A percentile compares a stretch with the other conserved stretches of the same genome.
Evolutionary conservation across 192 early-diverging fungal species (phyloP).

Genomic region (Rhizophlyctis rosea): DNA sequence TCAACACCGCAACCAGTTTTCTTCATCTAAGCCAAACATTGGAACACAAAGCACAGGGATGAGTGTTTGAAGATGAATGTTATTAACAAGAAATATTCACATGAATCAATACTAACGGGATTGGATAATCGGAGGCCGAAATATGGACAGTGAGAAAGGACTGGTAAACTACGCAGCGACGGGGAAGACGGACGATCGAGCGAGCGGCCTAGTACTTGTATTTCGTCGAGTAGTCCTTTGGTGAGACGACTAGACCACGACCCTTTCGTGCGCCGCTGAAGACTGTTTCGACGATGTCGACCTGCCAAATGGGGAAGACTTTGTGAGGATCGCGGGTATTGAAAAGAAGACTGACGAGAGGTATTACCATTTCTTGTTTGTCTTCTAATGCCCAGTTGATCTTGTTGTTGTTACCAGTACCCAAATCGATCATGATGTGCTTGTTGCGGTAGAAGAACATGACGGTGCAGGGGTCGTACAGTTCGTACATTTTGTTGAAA

Average conservation of each 20-base stretch:
- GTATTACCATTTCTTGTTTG: slow-evolving; percentile 94
- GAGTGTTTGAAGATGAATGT: no score
- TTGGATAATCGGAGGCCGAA: no score
- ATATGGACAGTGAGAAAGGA: no score
- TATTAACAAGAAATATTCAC: no score
- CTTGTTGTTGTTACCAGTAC: slow-evolving; percentile 99
- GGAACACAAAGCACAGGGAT: no score
- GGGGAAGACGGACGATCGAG: no score
- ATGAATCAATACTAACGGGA: no score
- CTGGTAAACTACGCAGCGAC: no score
- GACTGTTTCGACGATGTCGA: slow-evolving; percentile 55
- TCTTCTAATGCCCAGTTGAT: slow-evolving; percentile 95
- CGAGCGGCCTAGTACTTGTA: slow-evolving; percentile 77
- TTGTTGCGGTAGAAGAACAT: slow-evolving; percentile 81
- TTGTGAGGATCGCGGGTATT: not conserved
- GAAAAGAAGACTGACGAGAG: slow-evolving; percentile 24
- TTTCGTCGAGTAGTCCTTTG: slow-evolving; percentile 94
- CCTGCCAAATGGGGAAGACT: not conserved
- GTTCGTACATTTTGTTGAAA: slow-evolving; percentile 90
- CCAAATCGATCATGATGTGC: slow-evolving; percentile 98
- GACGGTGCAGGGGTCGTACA: slow-evolving; percentile 95
- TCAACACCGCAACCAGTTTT: no score
- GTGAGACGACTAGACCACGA: slow-evolving; percentile 93
- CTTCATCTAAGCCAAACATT: no score
- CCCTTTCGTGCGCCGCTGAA: slow-evolving; percentile 95